These are phyloP conservation scores for Cutaneotrichosporon cavernicola DNA, from an alignment of 1,284 basidiomycete species.

Conservation along the genomic window DNA sequence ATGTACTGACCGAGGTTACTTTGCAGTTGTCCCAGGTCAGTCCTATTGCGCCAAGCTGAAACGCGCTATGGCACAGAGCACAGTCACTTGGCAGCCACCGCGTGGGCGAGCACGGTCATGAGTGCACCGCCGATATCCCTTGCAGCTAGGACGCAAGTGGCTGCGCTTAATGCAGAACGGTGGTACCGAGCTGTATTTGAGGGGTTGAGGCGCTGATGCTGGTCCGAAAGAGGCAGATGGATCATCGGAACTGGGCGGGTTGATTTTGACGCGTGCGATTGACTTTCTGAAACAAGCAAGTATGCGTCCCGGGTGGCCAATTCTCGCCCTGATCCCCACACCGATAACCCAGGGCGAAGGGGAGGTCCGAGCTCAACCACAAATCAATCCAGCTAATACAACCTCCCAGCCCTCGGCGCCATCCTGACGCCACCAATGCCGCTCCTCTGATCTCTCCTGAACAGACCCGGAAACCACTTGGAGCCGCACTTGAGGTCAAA, in stretches of 20 bases:
- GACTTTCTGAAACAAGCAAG: conserved; percentile 4
- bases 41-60: neutral
- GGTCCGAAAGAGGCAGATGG: neutral
- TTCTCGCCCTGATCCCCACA: no score
- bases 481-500: neutral
- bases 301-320: conserved; percentile 1
- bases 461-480: neutral
- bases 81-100: neutral
- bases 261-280: conserved; percentile 1
- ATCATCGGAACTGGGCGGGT: neutral
- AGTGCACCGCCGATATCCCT: neutral
- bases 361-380: neutral
- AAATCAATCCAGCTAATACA: neutral
- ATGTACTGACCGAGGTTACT: neutral
- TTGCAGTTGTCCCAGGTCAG: neutral
- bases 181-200: neutral
- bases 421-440: neutral
- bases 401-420: neutral
- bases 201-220: neutral
- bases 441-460: neutral
- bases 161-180: neutral
- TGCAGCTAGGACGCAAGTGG: neutral
- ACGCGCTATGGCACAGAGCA: neutral
- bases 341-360: neutral
- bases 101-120: neutral